These are phyloP conservation scores for Cutaneotrichosporon sp. DNA, from an alignment of 1,284 basidiomycete species.

Conservation along the genomic window DNA sequence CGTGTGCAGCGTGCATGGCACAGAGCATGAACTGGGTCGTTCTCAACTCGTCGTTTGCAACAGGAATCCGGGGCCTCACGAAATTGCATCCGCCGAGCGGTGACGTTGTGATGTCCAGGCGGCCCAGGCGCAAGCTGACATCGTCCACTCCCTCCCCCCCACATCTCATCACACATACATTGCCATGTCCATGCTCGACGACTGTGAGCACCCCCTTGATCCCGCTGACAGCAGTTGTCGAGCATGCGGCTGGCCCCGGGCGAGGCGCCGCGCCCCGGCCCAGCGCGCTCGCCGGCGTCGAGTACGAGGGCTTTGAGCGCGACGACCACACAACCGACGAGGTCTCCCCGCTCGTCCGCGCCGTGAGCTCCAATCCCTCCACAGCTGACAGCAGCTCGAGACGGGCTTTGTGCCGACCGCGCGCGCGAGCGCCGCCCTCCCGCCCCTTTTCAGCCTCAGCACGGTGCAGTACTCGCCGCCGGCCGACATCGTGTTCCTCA, in stretches of 20 bases:
- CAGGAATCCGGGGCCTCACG: neutral
- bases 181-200: constrained; percentile 60
- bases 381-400: constrained; percentile 47
- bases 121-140: neutral
- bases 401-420: constrained; percentile 54
- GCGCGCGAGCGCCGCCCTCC: constrained; percentile 45
- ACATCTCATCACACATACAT: neutral
- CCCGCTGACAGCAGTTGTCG: constrained; percentile 65
- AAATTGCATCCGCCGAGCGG: neutral
- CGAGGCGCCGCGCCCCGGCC: constrained; percentile 13
- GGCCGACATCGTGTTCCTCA: constrained; percentile 73
- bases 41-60: too few relatives aligned
- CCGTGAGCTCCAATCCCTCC: constrained; percentile 28
- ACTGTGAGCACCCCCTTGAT: constrained; percentile 62
- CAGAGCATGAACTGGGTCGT: too few relatives aligned
- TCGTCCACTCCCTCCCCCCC: neutral
- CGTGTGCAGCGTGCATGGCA: too few relatives aligned
- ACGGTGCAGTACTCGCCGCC: constrained; percentile 86
- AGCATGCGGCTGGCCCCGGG: constrained; percentile 65
- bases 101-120: neutral
- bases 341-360: constrained; percentile 34
- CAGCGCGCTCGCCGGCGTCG: constrained; percentile 61
- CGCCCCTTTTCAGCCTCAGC: constrained; percentile 78
- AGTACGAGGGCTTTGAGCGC: constrained; percentile 84
- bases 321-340: constrained; percentile 52